phyloP scores from a whole-genome alignment of 192 early-diverging fungal species.

The Radiomyces spectabilis region DNA sequence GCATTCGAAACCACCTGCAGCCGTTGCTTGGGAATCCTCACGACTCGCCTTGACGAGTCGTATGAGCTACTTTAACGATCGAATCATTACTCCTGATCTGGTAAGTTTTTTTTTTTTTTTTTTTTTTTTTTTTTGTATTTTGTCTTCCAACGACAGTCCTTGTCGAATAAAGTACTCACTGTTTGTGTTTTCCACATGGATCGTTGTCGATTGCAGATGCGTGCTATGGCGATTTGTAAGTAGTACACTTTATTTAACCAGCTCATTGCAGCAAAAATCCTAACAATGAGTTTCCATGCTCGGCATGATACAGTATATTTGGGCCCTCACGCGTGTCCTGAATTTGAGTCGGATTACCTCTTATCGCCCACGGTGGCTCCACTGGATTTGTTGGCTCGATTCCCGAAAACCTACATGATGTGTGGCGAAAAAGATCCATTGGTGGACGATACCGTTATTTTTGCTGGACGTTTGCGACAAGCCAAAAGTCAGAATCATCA shows the following conservation, averaged over 20 bases:
- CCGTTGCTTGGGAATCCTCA: constrained; percentile 28
- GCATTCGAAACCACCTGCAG: background rate
- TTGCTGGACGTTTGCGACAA: constrained; percentile 77
- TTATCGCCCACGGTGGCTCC: constrained; percentile 84
- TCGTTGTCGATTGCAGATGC: constrained; percentile 25
- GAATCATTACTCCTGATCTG: constrained; percentile 73
- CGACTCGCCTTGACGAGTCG: constrained; percentile 68
- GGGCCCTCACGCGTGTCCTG: constrained; percentile 68
- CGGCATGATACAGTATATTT: constrained; percentile 69
- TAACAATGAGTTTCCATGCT: too few species aligned
- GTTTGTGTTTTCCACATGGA: background rate
- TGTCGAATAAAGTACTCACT: too few species aligned
- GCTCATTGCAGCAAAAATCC: too few species aligned
- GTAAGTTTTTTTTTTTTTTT: too few species aligned
- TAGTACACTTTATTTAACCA: too few species aligned
- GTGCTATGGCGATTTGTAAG: constrained; percentile 51
- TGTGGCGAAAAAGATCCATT: constrained; percentile 96
- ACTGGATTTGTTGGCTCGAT: constrained; percentile 74
- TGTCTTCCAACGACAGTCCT: too few species aligned
- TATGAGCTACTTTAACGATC: constrained; percentile 81
- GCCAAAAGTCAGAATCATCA: constrained; percentile 50
- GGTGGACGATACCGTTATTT: constrained; percentile 92
- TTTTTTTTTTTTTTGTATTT: too few species aligned
- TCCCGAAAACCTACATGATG: constrained; percentile 86
- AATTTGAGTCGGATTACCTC: constrained; percentile 78